Evolutionary conservation across 129 eudicot species (phyloP), one percentile per base, ranked within the genome.

Genomic region (Chrysanthemum makinoi): DNA sequence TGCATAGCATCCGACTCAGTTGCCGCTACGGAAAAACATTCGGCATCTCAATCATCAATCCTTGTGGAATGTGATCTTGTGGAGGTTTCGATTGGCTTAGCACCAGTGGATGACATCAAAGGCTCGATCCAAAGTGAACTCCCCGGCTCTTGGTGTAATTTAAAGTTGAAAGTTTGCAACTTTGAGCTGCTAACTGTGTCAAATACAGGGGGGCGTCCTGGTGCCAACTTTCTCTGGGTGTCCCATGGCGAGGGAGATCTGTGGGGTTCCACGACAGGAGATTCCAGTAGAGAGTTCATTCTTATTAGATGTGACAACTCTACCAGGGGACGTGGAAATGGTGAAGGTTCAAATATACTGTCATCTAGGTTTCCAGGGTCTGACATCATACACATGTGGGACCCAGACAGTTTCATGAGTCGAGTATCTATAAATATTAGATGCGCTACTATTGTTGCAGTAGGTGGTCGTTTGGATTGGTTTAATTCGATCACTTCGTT

Each of bases 381-480:
- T 58, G 97, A 90, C 70, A 79, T 95, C 63, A 72, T 86, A 50
- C 84, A 86, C 81, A 67, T 86, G 57, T 83, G 80, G 81, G 94
- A 90, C 66, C 84, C 96, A 66, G 79, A 81, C 47, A 78, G 35
- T 63, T 22, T 35, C 49, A 70, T 62, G 71, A 81, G 86, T 77
- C 85, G 58, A 63, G 66, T 79, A 48, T 86, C 96, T 59, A 59
- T 95, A 65, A 81, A 78, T 65, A 77, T 90, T 59, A 84, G 88
- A 74, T 81, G 95, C 59, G 89, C 88, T 51, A 95, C 99, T 47
- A 49, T 95, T 33, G 86, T 86, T 64, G 99, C 96, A 50, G 43
- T 84, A 7, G 97, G 95, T 59, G 96, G 95, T 72, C 95, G 99
- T 63, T 73, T 90, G 82, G 97, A 95, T 90, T 95, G 99, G 99